Evolutionary conservation across 371 early-diverging fungal genomes (phyloP).

Genomic region (Smittium culicis): DNA sequence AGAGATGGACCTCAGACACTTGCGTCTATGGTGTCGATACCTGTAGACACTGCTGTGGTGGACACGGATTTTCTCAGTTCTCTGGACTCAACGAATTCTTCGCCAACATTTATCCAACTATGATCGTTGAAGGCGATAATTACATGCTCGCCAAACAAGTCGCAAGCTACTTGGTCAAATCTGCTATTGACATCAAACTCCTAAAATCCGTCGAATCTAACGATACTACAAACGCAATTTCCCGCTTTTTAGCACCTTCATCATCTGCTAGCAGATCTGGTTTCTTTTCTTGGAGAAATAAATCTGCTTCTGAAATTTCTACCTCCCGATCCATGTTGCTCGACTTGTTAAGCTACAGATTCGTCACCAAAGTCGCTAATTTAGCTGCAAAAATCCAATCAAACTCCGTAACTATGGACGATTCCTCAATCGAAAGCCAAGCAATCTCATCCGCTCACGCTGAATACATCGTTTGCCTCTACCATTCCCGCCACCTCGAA

Average conservation of each 20-base stretch:
- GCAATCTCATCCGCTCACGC: slow-evolving; percentile 50
- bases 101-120: slow-evolving; percentile 46
- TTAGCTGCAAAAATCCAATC: background rate
- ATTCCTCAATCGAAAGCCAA: slow-evolving; percentile 45
- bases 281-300: background rate
- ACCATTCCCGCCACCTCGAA: slow-evolving; percentile 40
- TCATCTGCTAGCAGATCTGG: background rate
- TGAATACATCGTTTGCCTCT: slow-evolving; percentile 42
- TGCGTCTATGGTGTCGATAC: slow-evolving; percentile 67
- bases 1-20: slow-evolving; percentile 60
- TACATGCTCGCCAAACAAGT: slow-evolving; percentile 63
- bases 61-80: slow-evolving; percentile 66
- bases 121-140: slow-evolving; percentile 74
- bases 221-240: slow-evolving; percentile 23
- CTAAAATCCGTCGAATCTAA: slow-evolving; percentile 15
- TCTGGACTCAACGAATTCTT: slow-evolving; percentile 62
- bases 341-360: slow-evolving; percentile 48
- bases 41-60: slow-evolving; percentile 60
- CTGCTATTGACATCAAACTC: slow-evolving; percentile 34
- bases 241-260: slow-evolving; percentile 13
- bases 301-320: slow-evolving; percentile 9
- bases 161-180: slow-evolving; percentile 49
- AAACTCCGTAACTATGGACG: slow-evolving; percentile 38
- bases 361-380: slow-evolving; percentile 15
- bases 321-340: slow-evolving; percentile 39